These are phyloP conservation scores for Cyberlindnera bimundalis DNA, from an alignment of 805 yeast species.

Conservation along the genomic window DNA sequence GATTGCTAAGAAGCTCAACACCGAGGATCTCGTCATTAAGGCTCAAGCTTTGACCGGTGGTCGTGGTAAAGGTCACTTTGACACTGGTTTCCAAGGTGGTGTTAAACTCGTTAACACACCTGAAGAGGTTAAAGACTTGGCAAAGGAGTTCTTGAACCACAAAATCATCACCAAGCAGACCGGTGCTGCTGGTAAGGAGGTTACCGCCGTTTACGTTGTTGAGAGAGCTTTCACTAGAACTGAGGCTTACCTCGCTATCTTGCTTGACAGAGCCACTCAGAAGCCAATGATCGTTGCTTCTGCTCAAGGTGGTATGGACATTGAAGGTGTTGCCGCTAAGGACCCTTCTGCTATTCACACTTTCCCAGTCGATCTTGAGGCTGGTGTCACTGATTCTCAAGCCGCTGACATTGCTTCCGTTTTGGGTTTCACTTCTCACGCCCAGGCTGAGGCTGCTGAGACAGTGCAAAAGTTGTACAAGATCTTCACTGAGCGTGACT, in stretches of 20 bases:
- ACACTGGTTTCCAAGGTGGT: conserved; percentile 94
- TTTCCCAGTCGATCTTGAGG: conserved; percentile 70
- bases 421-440: conserved; percentile 76
- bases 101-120: conserved; percentile 85
- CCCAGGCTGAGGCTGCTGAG: conserved; percentile 82
- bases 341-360: conserved; percentile 91
- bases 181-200: conserved; percentile 95
- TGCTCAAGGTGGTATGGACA: conserved; percentile 99
- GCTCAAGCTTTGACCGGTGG: conserved; percentile 99
- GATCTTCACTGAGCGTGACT: conserved; percentile 87
- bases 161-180: conserved; percentile 97
- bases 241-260: conserved; percentile 93
- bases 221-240: conserved; percentile 92
- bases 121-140: conserved; percentile 81
- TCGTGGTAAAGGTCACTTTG: conserved; percentile 98
- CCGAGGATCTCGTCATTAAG: conserved; percentile 87
- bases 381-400: conserved; percentile 74
- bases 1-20: conserved; percentile 71
- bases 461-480: conserved; percentile 83
- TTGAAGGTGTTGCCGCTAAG: conserved; percentile 94
- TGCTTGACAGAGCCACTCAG: conserved; percentile 91
- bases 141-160: conserved; percentile 87
- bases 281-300: conserved; percentile 93
- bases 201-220: conserved; percentile 92
- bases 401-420: conserved; percentile 75